Base-by-base conservation (phyloP, 2,329 filamentous ascomycete genomes). In the Fusarium mexicanum region DNA sequence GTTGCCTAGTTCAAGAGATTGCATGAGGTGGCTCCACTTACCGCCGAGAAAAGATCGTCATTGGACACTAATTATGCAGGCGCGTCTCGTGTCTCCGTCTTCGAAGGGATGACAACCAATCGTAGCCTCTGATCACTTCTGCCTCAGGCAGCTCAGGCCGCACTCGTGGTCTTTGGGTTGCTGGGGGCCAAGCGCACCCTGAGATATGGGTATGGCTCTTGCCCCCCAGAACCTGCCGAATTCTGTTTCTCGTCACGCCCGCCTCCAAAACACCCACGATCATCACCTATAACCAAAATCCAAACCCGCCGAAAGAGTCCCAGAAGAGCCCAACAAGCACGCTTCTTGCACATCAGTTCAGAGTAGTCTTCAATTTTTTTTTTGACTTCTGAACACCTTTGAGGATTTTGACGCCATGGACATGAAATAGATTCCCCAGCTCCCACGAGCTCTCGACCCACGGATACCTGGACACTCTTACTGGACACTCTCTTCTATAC, bases 141-240 rank as follows among this genome's bases (percentile, higher is more conserved):
- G 77, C 77, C 77, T 79, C 65, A 79, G 77, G 77, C 74, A 78
- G 67, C 59, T 75, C 48, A 73, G 77, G 77, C 74, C 43, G 53
- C 58, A 50, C 74, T 57, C 47, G 31, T 64, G 55, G 61, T 57
- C 72, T 74, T 75, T 51, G 51, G 61, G 61, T 71, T 71, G 51
- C 61, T 70, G 73, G 76, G 77, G 76, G 74, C 69, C 70, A 64
- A 77, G 41, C 59, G 62, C 53, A 67, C 57, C 65, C 61, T 64
- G 67, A 64, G 65, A 76, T 76, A 77, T 79, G 76, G 78, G 74
- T 79, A 79, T 72, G 77, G 62, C 67, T 69, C 63, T 53, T 60
- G 72, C 69, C 76, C 78, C 77, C 77, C 75, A 71, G 57, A 77
- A 67, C 69, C 55, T 65, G 67, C 65, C 64, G 24, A 64, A 63